These are phyloP conservation scores for Phytophthora sojae DNA, from an alignment of 352 stramenopile genomes.

Conservation along the genomic window DNA sequence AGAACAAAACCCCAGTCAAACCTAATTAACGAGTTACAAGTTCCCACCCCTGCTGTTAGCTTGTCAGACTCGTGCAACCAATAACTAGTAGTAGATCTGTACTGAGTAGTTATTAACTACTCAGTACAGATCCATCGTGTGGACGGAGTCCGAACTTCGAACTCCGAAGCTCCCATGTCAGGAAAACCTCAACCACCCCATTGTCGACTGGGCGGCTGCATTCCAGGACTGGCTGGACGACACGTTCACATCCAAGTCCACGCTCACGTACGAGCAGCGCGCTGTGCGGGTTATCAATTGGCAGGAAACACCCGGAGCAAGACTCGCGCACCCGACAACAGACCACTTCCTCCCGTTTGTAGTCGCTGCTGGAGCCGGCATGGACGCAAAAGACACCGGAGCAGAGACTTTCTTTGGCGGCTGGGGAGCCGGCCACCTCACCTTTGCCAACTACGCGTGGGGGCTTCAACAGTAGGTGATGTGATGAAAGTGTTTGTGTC, in stretches of 20 bases:
- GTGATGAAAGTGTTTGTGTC: constrained; percentile 5
- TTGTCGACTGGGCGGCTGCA: constrained; percentile 19
- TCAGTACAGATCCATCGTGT: too few species aligned
- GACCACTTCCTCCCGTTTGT: constrained; percentile 59
- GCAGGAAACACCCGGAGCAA: constrained; percentile 36
- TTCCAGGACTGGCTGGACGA: constrained; percentile 50
- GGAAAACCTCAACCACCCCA: constrained; percentile 9
- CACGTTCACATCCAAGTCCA: constrained; percentile 26
- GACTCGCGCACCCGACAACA: constrained; percentile 42
- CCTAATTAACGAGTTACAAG: too few species aligned
- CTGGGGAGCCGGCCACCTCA: constrained; percentile 37
- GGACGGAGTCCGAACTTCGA: too few species aligned
- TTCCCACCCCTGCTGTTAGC: too few species aligned
- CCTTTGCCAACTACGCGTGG: constrained; percentile 45
- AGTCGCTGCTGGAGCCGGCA: constrained; percentile 45
- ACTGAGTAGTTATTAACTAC: too few species aligned
- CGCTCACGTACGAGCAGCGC: constrained; percentile 28
- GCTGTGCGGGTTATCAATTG: constrained; percentile 32
- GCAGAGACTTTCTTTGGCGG: constrained; percentile 37
- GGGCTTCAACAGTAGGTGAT: constrained; percentile 3
- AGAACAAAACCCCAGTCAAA: neutral
- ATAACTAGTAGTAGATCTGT: too few species aligned
- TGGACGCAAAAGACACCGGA: constrained; percentile 36
- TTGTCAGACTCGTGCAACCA: too few species aligned
- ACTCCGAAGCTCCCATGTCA: too few species aligned